Conservation (phyloP, 169 alveolate species). For the Cardiosporidium cionae region DNA sequence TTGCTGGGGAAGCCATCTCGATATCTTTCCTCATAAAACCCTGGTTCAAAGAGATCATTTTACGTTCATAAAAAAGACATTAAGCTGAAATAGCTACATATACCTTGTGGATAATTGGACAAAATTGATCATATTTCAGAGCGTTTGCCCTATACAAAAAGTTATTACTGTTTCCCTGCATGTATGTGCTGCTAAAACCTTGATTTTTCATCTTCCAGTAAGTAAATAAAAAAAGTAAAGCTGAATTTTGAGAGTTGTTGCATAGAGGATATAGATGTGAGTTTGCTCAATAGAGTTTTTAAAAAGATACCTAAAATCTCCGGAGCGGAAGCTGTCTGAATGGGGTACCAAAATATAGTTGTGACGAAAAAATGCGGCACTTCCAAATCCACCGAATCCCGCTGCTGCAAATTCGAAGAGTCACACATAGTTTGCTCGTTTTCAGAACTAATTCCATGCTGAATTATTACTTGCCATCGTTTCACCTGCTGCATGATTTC, state of each 20-base stretch:
- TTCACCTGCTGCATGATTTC: slow-evolving; percentile 69
- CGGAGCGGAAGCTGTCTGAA: slow-evolving; percentile 42
- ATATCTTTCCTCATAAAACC: slow-evolving; percentile 56
- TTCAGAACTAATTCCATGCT: no score
- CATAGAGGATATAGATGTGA: no score
- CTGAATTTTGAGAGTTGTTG: slow-evolving; percentile 69
- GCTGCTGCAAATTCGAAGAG: no score
- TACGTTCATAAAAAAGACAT: background rate
- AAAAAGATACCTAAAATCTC: background rate
- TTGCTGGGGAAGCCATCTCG: slow-evolving; percentile 71
- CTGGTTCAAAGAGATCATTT: slow-evolving; percentile 4
- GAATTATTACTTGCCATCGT: slow-evolving; percentile 41
- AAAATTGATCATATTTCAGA: slow-evolving; percentile 43
- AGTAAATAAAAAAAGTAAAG: slow-evolving; percentile 53
- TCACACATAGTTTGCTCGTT: no score
- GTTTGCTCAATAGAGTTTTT: no score
- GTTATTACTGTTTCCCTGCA: no score
- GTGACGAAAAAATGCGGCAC: slow-evolving; percentile 63
- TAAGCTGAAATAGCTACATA: background rate
- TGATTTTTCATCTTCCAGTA: slow-evolving; percentile 58
- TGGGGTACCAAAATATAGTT: slow-evolving; percentile 57
- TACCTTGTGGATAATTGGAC: slow-evolving; percentile 74
- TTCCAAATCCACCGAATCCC: slow-evolving; percentile 76
- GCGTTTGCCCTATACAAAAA: no score
- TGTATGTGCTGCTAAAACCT: no score